These are phyloP conservation scores for Aquilaria yunnanensis DNA, from an alignment of 345 rosid genomes.

Conservation along the genomic window DNA sequence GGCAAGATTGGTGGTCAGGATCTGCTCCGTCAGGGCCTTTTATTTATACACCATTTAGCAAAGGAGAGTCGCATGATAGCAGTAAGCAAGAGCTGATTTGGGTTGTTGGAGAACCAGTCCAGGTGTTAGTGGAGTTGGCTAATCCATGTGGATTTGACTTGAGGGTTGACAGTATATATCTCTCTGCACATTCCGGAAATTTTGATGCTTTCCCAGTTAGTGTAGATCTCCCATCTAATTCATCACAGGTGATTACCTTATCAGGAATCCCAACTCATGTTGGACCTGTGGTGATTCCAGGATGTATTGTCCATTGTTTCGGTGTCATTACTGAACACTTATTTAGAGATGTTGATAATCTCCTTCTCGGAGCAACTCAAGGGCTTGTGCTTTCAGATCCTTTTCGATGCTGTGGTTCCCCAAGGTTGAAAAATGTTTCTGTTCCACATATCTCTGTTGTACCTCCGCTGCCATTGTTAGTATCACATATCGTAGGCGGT, in stretches of 20 bases:
- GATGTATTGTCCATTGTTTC: conserved; percentile 93
- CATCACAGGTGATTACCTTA: conserved; percentile 90
- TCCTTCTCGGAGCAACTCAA: conserved; percentile 96
- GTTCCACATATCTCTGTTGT: conserved; percentile 83
- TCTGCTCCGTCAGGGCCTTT: conserved; percentile 98
- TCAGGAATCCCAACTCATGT: conserved; percentile 91
- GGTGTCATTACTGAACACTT: conserved; percentile 94
- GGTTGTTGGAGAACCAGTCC: conserved; percentile 97
- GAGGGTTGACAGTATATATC: conserved; percentile 90
- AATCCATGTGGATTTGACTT: conserved; percentile 95
- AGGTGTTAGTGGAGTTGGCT: conserved; percentile 97
- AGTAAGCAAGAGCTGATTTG: conserved; percentile 84
- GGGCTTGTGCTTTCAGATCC: conserved; percentile 99
- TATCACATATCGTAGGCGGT: conserved; percentile 81
- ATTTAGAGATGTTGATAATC: conserved; percentile 90
- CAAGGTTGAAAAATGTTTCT: conserved; percentile 63
- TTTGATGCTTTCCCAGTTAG: conserved; percentile 93
- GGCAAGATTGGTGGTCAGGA: conserved; percentile 98
- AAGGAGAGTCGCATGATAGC: conserved; percentile 70
- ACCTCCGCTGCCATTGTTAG: conserved; percentile 74
- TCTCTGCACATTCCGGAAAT: conserved; percentile 78
- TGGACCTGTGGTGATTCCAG: conserved; percentile 74
- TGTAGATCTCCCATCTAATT: conserved; percentile 85
- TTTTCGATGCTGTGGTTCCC: conserved; percentile 90
- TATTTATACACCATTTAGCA: conserved; percentile 97